Base-by-base conservation (phyloP, 2,329 filamentous ascomycete genomes). In the Aspergillus sp. region DNA sequence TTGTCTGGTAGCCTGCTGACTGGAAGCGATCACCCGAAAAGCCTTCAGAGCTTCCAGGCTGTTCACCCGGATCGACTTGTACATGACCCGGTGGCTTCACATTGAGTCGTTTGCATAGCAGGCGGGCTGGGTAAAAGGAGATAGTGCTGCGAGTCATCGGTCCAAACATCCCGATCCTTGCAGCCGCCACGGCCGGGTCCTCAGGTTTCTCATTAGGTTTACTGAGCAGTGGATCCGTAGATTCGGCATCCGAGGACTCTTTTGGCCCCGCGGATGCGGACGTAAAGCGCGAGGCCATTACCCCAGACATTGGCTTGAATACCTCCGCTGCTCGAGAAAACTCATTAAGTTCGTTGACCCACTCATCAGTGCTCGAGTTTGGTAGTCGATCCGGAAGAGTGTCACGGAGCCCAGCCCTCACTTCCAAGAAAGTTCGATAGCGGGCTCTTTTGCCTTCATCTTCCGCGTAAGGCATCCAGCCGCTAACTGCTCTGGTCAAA, bases 101-200 rank as follows among this genome's bases (percentile, higher is more conserved):
- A 54, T 90, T 90, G 68, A 98, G 95, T 7, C 93, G 78, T 64
- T 97, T 98, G 69, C 91, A 97, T n/a, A 97, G 69, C 33, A 98
- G 69, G 43, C 90, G 76, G 1, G 85, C 84, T 1, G 93, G 93
- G 54, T 83, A 84, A 65, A 95, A 97, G 5, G 83, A 78, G 6
- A 79, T 65, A 0, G 76, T 73, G 19, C 76, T 81, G 48, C 93
- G 77, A 3, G 93, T 98, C 81, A 97, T 78, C 10, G 82, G 77
- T 1, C 93, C 93, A 67, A 90, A 96, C 90, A 97, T 95, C 45
- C 89, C 90, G 61, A 96, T 72, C 58, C 79, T 87, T 6, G 93
- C 93, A 1, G 93, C 93, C 54, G 88, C 84, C 60, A 90, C 86
- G 8, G 89, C 88, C 0, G 90, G 85, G 57, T 95, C 86, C 48